Percentiles rank a stretch among this genome's conserved stretches.
Evolutionary conservation across 1,139 yeast genomes (phyloP).

Genomic region (Lodderomyces metapsilosis): DNA sequence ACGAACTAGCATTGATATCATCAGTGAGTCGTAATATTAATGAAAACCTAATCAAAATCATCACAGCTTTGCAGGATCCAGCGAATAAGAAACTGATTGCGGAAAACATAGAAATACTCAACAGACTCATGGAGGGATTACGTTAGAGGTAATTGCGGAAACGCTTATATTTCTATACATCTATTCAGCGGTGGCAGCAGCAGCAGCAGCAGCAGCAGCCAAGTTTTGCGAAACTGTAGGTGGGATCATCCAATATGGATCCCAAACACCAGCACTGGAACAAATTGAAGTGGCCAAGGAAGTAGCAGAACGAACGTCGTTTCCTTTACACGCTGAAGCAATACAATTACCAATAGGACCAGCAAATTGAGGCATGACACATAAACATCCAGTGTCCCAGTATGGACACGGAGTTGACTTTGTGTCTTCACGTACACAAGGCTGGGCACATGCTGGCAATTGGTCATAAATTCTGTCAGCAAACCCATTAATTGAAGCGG

Average conservation of each 20-base stretch:
- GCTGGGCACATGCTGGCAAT: constrained; percentile 28
- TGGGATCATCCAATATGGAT: constrained; percentile 25
- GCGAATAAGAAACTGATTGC: constrained; percentile 2
- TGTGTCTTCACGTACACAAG: constrained; percentile 24
- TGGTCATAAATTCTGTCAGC: constrained; percentile 31
- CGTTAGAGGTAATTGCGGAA: too few species aligned
- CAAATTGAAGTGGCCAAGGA: constrained; percentile 36
- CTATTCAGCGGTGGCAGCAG: too few species aligned
- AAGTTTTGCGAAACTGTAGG: constrained; percentile 31
- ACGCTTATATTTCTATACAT: too few species aligned
- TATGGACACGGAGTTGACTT: constrained; percentile 34
- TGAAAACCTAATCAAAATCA: constrained; percentile 25
- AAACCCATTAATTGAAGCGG: constrained; percentile 41
- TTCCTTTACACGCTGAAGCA: constrained; percentile 24
- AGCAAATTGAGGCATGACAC: constrained; percentile 31
- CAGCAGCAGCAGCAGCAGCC: constrained; percentile 27
- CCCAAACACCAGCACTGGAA: constrained; percentile 24
- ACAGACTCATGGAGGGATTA: constrained; percentile 9
- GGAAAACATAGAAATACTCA: constrained; percentile 6
- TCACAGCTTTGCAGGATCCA: constrained; percentile 18
- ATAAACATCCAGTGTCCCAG: constrained; percentile 39
- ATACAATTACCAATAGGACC: constrained; percentile 29
- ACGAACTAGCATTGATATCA: constrained; percentile 34
- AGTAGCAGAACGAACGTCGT: constrained; percentile 20
- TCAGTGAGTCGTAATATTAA: constrained; percentile 32